Conservation (phyloP, 1,284 basidiomycete species). For the Ustilago crameri region DNA sequence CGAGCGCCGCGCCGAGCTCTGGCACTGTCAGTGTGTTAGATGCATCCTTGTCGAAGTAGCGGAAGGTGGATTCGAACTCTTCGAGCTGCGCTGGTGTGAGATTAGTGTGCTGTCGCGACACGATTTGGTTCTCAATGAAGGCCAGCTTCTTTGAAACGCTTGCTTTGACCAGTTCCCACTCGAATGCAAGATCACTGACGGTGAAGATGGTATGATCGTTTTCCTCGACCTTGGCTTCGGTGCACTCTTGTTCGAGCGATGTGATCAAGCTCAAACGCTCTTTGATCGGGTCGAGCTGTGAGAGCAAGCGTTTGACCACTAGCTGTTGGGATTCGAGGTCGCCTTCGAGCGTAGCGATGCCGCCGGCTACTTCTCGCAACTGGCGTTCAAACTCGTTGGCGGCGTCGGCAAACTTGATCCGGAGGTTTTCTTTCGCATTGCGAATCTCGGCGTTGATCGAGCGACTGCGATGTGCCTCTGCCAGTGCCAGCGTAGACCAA, state of each 20-base stretch:
- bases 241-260: slow-evolving; percentile 73
- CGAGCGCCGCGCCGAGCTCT: slow-evolving; percentile 91
- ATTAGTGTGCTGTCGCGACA: slow-evolving; percentile 89
- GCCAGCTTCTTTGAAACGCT: slow-evolving; percentile 88
- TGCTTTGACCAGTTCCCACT: slow-evolving; percentile 83
- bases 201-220: slow-evolving; percentile 96
- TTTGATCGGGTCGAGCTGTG: slow-evolving; percentile 44
- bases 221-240: slow-evolving; percentile 92
- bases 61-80: slow-evolving; percentile 96
- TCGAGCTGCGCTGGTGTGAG: slow-evolving; percentile 94
- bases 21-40: slow-evolving; percentile 85
- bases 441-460: slow-evolving; percentile 91
- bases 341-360: slow-evolving; percentile 53
- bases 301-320: slow-evolving; percentile 45
- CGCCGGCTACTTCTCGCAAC: slow-evolving; percentile 49
- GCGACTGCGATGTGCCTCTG: slow-evolving; percentile 82
- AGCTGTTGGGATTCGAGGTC: slow-evolving; percentile 51
- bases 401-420: slow-evolving; percentile 82
- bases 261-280: slow-evolving; percentile 35
- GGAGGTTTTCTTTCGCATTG: slow-evolving; percentile 75
- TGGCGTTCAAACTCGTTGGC: slow-evolving; percentile 82
- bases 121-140: slow-evolving; percentile 97
- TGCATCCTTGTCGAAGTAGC: slow-evolving; percentile 94
- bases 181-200: slow-evolving; percentile 88
- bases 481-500: slow-evolving; percentile 80